Evolutionary conservation across 202 grass and related monocot genomes (phyloP).

Genomic region (Panicum hallii): DNA sequence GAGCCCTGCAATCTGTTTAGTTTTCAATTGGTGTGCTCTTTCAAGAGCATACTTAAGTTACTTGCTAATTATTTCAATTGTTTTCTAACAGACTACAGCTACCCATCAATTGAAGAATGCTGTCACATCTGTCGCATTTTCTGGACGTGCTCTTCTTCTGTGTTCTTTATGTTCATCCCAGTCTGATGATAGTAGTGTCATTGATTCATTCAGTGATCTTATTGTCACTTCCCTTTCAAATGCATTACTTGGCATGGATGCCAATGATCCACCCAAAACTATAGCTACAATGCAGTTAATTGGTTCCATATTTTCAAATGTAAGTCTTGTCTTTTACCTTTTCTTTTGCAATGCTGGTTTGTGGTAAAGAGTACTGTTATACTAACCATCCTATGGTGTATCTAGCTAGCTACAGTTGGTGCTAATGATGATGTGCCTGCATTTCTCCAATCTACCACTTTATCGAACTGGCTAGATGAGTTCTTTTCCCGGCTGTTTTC

Average conservation of each 20-base stretch:
- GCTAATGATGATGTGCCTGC: slow-evolving; percentile 56
- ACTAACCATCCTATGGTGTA: slow-evolving; percentile 47
- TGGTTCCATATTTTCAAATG: slow-evolving; percentile 95
- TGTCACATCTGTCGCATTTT: slow-evolving; percentile 91
- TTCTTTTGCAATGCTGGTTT: slow-evolving; percentile 21
- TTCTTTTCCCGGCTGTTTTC: slow-evolving; percentile 92
- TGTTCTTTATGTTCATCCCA: slow-evolving; percentile 62
- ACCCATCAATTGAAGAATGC: slow-evolving; percentile 97
- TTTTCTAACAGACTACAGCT: slow-evolving; percentile 79
- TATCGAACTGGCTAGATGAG: slow-evolving; percentile 89
- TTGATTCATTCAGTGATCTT: slow-evolving; percentile 63
- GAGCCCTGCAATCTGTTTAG: slow-evolving; percentile 12
- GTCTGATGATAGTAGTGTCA: slow-evolving; percentile 49
- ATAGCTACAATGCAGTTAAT: slow-evolving; percentile 95
- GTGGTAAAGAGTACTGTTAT: slow-evolving; percentile 23
- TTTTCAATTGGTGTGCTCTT: slow-evolving; percentile 23
- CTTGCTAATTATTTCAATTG: slow-evolving; percentile 26
- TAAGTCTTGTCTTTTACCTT: slow-evolving; percentile 54
- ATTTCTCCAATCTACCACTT: slow-evolving; percentile 71
- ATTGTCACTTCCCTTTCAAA: slow-evolving; percentile 84
- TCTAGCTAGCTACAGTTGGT: slow-evolving; percentile 79
- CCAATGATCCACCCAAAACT: slow-evolving; percentile 97
- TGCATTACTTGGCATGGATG: slow-evolving; percentile 99
- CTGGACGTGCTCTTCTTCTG: slow-evolving; percentile 78
- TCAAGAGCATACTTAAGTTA: slow-evolving; percentile 7